Evolutionary conservation across 2,329 filamentous ascomycete species (phyloP).

Genomic region (Aspergillus arachidicola): DNA sequence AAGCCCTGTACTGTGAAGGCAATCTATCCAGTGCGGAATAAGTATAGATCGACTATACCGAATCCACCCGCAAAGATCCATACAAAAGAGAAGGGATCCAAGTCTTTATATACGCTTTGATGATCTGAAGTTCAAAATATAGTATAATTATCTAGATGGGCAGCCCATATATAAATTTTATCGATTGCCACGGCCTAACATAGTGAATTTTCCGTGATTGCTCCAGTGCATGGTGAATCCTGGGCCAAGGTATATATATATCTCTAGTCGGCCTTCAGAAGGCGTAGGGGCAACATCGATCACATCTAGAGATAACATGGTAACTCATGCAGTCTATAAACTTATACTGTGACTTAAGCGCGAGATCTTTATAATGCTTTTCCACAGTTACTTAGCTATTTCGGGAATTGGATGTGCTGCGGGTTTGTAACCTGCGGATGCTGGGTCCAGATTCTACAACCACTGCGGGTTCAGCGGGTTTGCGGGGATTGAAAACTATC

Average conservation of each 20-base stretch:
- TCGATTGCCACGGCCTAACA: accelerated
- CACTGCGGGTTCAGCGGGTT: neutral
- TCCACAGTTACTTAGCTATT: neutral
- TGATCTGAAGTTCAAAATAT: neutral
- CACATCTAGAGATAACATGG: too few species aligned
- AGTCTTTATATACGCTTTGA: neutral
- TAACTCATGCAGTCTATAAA: neutral
- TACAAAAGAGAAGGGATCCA: neutral
- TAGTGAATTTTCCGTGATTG: too few species aligned
- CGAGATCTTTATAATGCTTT: neutral
- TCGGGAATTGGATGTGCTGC: neutral
- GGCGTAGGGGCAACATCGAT: too few species aligned
- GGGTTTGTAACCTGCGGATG: neutral
- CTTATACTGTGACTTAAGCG: neutral
- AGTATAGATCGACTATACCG: too few species aligned
- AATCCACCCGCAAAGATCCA: neutral
- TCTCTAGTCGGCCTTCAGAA: neutral
- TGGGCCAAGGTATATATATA: neutral
- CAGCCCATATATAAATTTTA: neutral
- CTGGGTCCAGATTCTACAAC: neutral
- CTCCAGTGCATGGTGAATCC: neutral
- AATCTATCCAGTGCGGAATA: too few species aligned
- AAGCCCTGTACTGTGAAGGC: too few species aligned
- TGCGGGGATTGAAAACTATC: neutral
- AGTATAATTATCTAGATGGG: neutral